Evolutionary conservation across 2,329 filamentous ascomycete species (phyloP).

Genomic region (Beauveria sp.): DNA sequence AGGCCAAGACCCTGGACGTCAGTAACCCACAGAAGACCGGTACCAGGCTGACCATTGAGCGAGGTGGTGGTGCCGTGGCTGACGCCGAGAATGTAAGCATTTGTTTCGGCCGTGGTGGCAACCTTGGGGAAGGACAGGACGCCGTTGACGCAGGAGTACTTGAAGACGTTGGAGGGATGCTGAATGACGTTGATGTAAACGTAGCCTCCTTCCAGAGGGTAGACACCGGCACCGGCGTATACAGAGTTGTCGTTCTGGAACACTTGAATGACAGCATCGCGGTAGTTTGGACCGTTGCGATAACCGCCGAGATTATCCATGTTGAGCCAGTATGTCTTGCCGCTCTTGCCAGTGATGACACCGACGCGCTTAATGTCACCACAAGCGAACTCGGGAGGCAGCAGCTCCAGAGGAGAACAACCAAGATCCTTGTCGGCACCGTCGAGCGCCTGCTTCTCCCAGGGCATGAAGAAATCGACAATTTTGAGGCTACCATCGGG

Average conservation of each 20-base stretch:
- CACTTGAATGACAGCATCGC: slow-evolving; percentile 37
- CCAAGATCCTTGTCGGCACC: slow-evolving; percentile 45
- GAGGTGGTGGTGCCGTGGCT: slow-evolving; percentile 51
- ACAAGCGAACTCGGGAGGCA: slow-evolving; percentile 35
- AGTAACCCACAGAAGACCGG: slow-evolving; percentile 48
- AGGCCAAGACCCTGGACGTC: slow-evolving; percentile 48
- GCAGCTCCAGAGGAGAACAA: slow-evolving; percentile 35
- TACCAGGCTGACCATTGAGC: slow-evolving; percentile 43
- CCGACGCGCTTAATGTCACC: slow-evolving; percentile 38
- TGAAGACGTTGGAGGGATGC: slow-evolving; percentile 48
- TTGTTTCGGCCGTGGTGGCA: slow-evolving; percentile 39
- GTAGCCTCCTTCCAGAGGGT: slow-evolving; percentile 41
- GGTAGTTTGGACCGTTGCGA: slow-evolving; percentile 26
- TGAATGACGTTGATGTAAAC: slow-evolving; percentile 45
- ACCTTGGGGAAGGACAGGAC: slow-evolving; percentile 47
- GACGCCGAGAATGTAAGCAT: slow-evolving; percentile 47
- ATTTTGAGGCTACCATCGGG: slow-evolving; percentile 34
- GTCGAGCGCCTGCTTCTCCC: slow-evolving; percentile 42
- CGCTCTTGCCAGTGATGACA: slow-evolving; percentile 43
- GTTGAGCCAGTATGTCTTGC: slow-evolving; percentile 39
- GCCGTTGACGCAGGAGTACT: slow-evolving; percentile 46
- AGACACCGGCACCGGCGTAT: slow-evolving; percentile 39
- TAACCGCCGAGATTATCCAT: slow-evolving; percentile 34
- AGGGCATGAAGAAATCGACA: slow-evolving; percentile 48
- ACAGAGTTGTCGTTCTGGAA: slow-evolving; percentile 38